These are phyloP conservation scores for Sphaerulina musiva DNA, from an alignment of 2,329 filamentous ascomycete genomes.

Conservation along the genomic window DNA sequence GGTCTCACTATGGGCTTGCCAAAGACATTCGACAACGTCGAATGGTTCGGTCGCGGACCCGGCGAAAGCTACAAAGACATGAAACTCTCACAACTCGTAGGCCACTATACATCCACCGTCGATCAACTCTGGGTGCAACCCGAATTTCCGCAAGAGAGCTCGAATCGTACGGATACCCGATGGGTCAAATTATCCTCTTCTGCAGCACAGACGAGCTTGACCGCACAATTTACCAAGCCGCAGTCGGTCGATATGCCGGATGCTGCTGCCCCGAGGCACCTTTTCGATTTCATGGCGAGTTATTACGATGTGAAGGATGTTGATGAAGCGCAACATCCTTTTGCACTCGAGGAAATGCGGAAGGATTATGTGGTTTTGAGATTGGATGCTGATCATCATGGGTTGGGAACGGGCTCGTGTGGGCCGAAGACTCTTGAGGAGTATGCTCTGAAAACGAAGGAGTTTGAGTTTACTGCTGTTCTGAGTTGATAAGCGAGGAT, in stretches of 20 bases:
- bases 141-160: slow-evolving; percentile 62
- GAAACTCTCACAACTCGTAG: slow-evolving; percentile 52
- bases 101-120: slow-evolving; percentile 34
- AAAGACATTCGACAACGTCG: slow-evolving; percentile 42
- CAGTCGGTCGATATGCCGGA: not conserved
- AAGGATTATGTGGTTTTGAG: slow-evolving; percentile 52
- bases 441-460: slow-evolving; percentile 35
- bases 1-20: slow-evolving; percentile 54
- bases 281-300: slow-evolving; percentile 48
- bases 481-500: slow-evolving; percentile 12
- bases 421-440: slow-evolving; percentile 47
- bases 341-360: slow-evolving; percentile 53
- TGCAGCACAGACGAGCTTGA: slow-evolving; percentile 7
- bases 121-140: slow-evolving; percentile 52
- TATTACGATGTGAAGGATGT: slow-evolving; percentile 50
- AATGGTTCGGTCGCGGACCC: slow-evolving; percentile 59
- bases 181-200: slow-evolving; percentile 41
- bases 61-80: slow-evolving; percentile 62
- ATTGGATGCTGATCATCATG: slow-evolving; percentile 46
- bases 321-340: slow-evolving; percentile 56
- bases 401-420: slow-evolving; percentile 49
- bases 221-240: slow-evolving; percentile 30
- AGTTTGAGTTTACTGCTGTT: slow-evolving; percentile 34
- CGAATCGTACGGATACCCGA: slow-evolving; percentile 55
- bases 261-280: slow-evolving; percentile 4